Evolutionary conservation across 176 grass and related monocot species (phyloP).

Genomic region (Oryza glaberrima): DNA sequence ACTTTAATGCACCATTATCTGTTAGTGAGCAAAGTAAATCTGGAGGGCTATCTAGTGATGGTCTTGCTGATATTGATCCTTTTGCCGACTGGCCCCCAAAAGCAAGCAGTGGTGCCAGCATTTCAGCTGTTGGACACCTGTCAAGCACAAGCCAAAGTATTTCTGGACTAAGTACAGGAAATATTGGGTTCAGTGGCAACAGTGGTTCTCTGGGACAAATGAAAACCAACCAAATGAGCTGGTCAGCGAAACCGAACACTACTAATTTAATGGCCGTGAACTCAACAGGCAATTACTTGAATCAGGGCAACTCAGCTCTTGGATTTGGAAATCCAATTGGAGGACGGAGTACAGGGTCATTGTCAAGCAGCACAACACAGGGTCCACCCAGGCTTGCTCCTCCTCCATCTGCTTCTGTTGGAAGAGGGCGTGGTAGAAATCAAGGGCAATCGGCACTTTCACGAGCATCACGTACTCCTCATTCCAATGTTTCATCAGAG

Average conservation of each 20-base stretch:
- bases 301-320: constrained; percentile 50
- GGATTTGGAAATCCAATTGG: constrained; percentile 58
- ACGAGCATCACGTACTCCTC: constrained; percentile 60
- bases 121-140: constrained; percentile 33
- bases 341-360: constrained; percentile 34
- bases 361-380: constrained; percentile 41
- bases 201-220: constrained; percentile 50
- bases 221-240: constrained; percentile 57
- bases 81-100: constrained; percentile 96
- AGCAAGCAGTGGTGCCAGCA: constrained; percentile 43
- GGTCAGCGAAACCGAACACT: constrained; percentile 44
- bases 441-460: constrained; percentile 78
- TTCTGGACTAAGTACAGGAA: constrained; percentile 50
- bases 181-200: constrained; percentile 46
- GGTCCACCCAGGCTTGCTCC: constrained; percentile 74
- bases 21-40: constrained; percentile 60
- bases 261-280: constrained; percentile 50
- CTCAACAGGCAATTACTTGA: constrained; percentile 48
- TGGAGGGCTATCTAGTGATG: constrained; percentile 33
- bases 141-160: constrained; percentile 50
- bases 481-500: constrained; percentile 58
- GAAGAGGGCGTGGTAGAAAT: constrained; percentile 89
- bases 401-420: constrained; percentile 75
- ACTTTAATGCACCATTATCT: constrained; percentile 41
- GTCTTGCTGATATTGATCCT: constrained; percentile 84